Base-by-base conservation (phyloP, 1,284 basidiomycete species). In the Irpex rosettiformis region DNA sequence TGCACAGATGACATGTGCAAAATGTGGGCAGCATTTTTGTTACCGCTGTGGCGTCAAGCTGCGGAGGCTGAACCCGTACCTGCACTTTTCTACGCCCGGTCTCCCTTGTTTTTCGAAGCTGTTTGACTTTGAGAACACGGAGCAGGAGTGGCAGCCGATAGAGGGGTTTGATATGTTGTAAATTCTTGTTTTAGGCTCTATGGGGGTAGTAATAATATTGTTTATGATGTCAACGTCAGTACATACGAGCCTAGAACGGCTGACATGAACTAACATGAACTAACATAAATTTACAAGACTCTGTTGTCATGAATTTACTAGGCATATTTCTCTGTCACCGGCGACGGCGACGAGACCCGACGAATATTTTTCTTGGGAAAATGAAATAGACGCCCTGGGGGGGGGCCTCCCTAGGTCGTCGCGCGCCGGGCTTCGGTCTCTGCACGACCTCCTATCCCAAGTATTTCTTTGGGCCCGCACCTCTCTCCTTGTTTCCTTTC, bases 21-120 rank as follows among this genome's bases (percentile, higher is more conserved):
- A 84, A 62, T 91, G 88, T 71, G 64, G 70, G 18, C 75, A 80
- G 49, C 90, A 93, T 66, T 92, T 93, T 66, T 93, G 91, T 74
- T 93, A 89, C 66, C 80, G 85, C 3, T 93, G 90, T 66, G 89
- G 86, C 7, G 61, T 70, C 2, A 80, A 76, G 63, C 69, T 93
- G 45, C 61, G 71, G 1, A 68, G 74, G 5, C 65, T 61, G 7
- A 74, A 88, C 62, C 89, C 89, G 0, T 93, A 92, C 66, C 68
- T 65, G 33, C 91, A 93, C 69, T 93, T 89, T 68, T 85, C 84
- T 30, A 79, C 73, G 27, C 75, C 72, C 2, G 80, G 80, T n/a
- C 68, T 68, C 3, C 62, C 70, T 16, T 91, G 89, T 67, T 89
- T 81, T 70, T 77, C 79, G 60, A 85, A 83, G 69, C 70, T 91